Conservation (phyloP, 2,329 filamentous ascomycete species). For the Paradendryphiella salina region DNA sequence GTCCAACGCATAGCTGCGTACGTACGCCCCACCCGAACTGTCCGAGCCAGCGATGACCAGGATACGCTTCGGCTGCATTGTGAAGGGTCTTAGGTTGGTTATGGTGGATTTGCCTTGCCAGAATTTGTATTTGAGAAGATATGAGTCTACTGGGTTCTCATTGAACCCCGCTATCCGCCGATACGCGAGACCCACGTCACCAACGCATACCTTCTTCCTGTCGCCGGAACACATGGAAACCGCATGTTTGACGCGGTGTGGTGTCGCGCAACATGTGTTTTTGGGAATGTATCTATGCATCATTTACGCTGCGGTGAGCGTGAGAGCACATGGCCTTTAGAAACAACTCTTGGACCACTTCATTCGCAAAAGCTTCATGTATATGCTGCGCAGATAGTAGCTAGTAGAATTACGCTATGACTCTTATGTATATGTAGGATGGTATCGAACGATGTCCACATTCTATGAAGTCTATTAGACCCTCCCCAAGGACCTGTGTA, state of each 20-base stretch:
- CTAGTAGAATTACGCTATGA: not conserved
- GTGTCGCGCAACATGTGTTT: not conserved
- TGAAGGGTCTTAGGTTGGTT: not conserved
- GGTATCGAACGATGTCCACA: not conserved
- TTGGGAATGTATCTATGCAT: not conserved
- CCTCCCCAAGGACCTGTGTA: not conserved
- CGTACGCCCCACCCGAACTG: slow-evolving; percentile 86
- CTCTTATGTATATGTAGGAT: not conserved
- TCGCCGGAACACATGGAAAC: slow-evolving; percentile 1
- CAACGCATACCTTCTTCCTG: slow-evolving; percentile 3
- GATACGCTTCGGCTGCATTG: slow-evolving; percentile 56
- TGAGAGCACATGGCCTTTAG: no score
- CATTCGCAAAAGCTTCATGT: not conserved
- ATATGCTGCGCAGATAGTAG: not conserved
- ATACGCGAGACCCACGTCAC: slow-evolving; percentile 35
- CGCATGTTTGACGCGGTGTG: not conserved
- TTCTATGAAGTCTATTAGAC: not conserved
- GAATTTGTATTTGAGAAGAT: slow-evolving; percentile 1
- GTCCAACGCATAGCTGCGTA: slow-evolving; percentile 50
- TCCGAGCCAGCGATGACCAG: slow-evolving; percentile 87
- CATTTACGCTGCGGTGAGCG: not conserved
- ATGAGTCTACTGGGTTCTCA: slow-evolving; percentile 8
- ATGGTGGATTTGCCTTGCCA: not conserved
- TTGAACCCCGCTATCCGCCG: slow-evolving; percentile 32
- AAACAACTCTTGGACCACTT: not conserved